Percentiles rank a stretch among this genome's conserved stretches.
phyloP scores from a whole-genome alignment of 1,139 yeast genomes.

The Yamadazyma diddensiae region DNA sequence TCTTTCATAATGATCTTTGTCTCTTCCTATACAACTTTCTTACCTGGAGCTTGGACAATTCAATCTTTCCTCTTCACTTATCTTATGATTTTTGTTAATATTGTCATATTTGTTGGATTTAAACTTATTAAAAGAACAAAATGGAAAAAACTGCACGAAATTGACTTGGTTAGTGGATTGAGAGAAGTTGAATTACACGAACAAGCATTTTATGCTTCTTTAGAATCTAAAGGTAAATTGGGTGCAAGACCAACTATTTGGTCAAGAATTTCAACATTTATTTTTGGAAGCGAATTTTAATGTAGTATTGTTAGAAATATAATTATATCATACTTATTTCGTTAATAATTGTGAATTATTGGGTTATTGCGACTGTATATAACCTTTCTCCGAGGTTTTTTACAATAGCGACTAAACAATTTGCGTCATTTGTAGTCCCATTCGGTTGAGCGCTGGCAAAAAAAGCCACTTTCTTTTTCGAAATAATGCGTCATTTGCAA shows the following conservation, averaged over 20 bases:
- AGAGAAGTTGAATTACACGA: constrained; percentile 50
- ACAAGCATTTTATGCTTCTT: constrained; percentile 18
- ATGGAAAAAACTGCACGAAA: constrained; percentile 47
- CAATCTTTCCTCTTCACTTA: constrained; percentile 65
- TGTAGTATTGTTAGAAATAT: no score
- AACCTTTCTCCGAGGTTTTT: background rate
- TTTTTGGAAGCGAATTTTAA: constrained; percentile 24
- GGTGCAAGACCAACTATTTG: constrained; percentile 12
- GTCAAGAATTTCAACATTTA: constrained; percentile 14
- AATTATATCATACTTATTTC: no score
- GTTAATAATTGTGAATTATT: no score
- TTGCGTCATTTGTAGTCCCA: no score
- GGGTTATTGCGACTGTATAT: no score
- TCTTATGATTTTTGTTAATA: constrained; percentile 62
- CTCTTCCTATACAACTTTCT: constrained; percentile 65
- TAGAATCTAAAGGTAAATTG: constrained; percentile 15
- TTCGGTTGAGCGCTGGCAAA: no score
- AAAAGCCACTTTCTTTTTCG: background rate
- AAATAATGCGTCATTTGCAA: background rate
- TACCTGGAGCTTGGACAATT: constrained; percentile 60
- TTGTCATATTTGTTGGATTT: constrained; percentile 55
- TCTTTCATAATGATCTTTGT: constrained; percentile 55
- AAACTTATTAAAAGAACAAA: constrained; percentile 54
- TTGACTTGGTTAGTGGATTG: constrained; percentile 39
- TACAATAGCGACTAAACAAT: background rate